These are phyloP conservation scores for Talaromyces rugulosus DNA, from an alignment of 2,329 filamentous ascomycete genomes.

Conservation along the genomic window DNA sequence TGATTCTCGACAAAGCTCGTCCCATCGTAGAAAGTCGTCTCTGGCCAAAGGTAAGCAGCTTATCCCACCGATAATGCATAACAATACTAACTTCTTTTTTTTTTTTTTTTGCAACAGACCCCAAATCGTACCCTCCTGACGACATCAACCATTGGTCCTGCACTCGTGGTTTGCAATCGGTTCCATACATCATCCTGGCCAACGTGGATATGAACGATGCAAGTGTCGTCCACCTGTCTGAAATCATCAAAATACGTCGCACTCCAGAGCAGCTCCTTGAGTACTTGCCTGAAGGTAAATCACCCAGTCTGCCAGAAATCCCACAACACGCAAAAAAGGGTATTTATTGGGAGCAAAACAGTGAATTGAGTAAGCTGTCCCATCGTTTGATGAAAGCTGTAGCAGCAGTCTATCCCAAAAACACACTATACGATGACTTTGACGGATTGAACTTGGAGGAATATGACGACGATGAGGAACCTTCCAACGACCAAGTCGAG, in stretches of 20 bases:
- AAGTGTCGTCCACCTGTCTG: slow-evolving; percentile 25
- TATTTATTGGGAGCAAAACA: slow-evolving; percentile 26
- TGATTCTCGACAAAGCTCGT: background rate
- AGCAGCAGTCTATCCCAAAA: background rate
- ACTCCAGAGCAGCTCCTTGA: slow-evolving; percentile 24
- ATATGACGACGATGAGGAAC: slow-evolving; percentile 12
- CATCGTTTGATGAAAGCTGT: slow-evolving; percentile 1
- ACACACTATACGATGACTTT: background rate
- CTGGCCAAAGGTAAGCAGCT: background rate
- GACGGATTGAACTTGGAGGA: background rate
- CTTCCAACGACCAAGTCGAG: slow-evolving; percentile 5
- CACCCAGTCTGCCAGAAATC: slow-evolving; percentile 17
- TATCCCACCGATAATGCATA: background rate
- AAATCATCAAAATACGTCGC: slow-evolving; percentile 26
- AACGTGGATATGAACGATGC: slow-evolving; percentile 21
- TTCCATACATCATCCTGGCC: slow-evolving; percentile 31
- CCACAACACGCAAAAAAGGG: slow-evolving; percentile 17
- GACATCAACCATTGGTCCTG: slow-evolving; percentile 26
- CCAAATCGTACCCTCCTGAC: background rate
- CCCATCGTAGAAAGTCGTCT: background rate
- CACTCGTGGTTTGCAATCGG: slow-evolving; percentile 30
- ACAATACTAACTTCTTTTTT: background rate
- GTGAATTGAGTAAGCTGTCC: slow-evolving; percentile 14
- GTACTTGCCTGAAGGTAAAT: slow-evolving; percentile 27
- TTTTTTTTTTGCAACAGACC: background rate